Evolutionary conservation across 495 filamentous ascomycete genomes (phyloP).

Genomic region (Penicillium flavigenum): DNA sequence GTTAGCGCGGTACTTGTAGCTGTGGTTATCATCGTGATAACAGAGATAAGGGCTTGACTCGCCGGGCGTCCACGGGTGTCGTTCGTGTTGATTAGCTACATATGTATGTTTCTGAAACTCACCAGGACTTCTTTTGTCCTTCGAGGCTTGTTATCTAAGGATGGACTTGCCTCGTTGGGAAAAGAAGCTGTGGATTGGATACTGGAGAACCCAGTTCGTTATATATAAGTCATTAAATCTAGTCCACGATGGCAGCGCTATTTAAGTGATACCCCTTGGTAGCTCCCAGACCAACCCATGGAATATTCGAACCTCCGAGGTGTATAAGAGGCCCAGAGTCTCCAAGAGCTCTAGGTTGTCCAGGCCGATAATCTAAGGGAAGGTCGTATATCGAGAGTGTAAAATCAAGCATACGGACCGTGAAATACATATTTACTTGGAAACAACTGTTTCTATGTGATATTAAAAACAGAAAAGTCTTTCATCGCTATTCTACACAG

Average conservation of each 20-base stretch:
- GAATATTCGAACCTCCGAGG: background rate
- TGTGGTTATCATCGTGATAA: slow-evolving; percentile 1
- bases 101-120: background rate
- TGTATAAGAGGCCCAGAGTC: background rate
- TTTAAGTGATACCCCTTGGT: background rate
- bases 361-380: background rate
- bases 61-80: background rate
- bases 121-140: background rate
- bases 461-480: slow-evolving; percentile 32
- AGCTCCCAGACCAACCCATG: background rate
- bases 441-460: slow-evolving; percentile 39
- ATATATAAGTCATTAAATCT: background rate
- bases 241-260: background rate
- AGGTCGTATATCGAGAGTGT: background rate
- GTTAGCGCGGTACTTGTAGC: background rate
- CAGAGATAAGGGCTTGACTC: slow-evolving; percentile 1
- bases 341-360: background rate
- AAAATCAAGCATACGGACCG: background rate
- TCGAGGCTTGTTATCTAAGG: slow-evolving; percentile 6
- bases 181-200: background rate
- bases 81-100: background rate
- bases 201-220: background rate
- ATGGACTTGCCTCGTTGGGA: slow-evolving; percentile 5
- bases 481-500: slow-evolving; percentile 33
- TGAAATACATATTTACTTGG: slow-evolving; percentile 7